A percentile compares a stretch with the other conserved stretches of the same genome.
phyloP scores from a whole-genome alignment of 805 yeast species.

The Pichia manshurica region DNA sequence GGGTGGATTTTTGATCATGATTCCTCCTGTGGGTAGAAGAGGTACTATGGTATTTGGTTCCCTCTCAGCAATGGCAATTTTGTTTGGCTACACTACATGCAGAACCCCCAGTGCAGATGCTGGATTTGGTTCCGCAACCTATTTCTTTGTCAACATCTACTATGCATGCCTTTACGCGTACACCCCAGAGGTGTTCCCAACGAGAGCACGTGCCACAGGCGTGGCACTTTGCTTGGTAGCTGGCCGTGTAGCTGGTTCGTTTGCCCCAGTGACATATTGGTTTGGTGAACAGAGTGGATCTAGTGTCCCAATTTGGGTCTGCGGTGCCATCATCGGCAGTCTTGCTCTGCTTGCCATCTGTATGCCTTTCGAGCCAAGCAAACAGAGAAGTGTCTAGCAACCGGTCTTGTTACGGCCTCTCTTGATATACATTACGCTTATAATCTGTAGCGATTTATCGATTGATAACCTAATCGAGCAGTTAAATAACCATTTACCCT shows the following conservation, averaged over 20 bases:
- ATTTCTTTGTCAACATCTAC: constrained; percentile 42
- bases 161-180: constrained; percentile 60
- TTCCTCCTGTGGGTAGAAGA: constrained; percentile 44
- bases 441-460: no score
- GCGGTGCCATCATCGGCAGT: constrained; percentile 48
- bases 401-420: background rate
- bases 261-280: constrained; percentile 54
- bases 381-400: constrained; percentile 31
- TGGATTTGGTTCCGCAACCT: constrained; percentile 43
- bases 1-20: constrained; percentile 36
- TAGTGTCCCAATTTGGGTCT: constrained; percentile 55
- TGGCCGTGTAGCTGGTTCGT: constrained; percentile 47
- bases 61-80: constrained; percentile 47
- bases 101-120: constrained; percentile 51
- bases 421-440: background rate
- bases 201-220: constrained; percentile 51
- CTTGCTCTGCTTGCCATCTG: constrained; percentile 40
- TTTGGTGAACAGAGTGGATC: constrained; percentile 44
- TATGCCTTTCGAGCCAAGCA: constrained; percentile 47
- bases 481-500: no score
- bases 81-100: constrained; percentile 61
- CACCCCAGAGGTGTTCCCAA: constrained; percentile 60
- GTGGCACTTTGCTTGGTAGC: constrained; percentile 53
- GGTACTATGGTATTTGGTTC: constrained; percentile 52
- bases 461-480: no score